A percentile compares a stretch with the other conserved stretches of the same genome.
These are phyloP conservation scores for Erodium maritimum DNA, from an alignment of 345 rosid species.

Conservation along the genomic window DNA sequence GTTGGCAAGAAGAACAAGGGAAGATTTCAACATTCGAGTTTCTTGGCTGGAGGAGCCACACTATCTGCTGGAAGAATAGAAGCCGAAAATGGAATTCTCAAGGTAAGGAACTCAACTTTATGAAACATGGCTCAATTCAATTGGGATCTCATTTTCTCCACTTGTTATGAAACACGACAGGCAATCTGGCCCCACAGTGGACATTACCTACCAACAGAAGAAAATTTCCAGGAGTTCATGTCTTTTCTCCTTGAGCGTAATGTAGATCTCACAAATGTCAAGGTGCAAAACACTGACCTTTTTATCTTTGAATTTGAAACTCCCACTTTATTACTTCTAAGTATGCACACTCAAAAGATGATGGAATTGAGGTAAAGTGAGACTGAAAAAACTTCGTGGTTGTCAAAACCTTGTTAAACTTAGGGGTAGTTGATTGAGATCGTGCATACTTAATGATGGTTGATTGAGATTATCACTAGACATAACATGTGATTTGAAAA, in stretches of 20 bases:
- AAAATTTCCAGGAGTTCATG: slow-evolving; percentile 69
- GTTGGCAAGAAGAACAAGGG: slow-evolving; percentile 69
- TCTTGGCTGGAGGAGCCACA: slow-evolving; percentile 87
- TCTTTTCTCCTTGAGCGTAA: slow-evolving; percentile 52
- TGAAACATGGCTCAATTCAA: neutral
- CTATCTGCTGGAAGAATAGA: slow-evolving; percentile 77
- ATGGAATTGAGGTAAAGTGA: no score
- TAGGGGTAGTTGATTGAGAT: no score
- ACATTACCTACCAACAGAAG: slow-evolving; percentile 92
- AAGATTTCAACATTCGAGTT: slow-evolving; percentile 85
- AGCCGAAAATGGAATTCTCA: slow-evolving; percentile 46
- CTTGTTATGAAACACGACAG: slow-evolving; percentile 18
- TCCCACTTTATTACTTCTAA: no score
- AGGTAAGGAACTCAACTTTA: slow-evolving; percentile 29
- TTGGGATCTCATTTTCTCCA: neutral
- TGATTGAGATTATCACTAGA: no score
- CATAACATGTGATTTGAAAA: no score
- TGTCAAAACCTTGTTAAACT: no score
- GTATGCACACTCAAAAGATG: no score
- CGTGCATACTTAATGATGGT: no score
- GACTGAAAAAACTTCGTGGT: no score
- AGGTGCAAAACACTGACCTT: slow-evolving; percentile 22
- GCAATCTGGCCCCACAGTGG: slow-evolving; percentile 97
- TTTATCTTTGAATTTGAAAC: no score
- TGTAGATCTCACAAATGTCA: slow-evolving; percentile 54